A percentile compares a stretch with the other conserved stretches of the same genome.
phyloP scores from a whole-genome alignment of 768 basidiomycete species.

The Filobasidium floriforme region DNA sequence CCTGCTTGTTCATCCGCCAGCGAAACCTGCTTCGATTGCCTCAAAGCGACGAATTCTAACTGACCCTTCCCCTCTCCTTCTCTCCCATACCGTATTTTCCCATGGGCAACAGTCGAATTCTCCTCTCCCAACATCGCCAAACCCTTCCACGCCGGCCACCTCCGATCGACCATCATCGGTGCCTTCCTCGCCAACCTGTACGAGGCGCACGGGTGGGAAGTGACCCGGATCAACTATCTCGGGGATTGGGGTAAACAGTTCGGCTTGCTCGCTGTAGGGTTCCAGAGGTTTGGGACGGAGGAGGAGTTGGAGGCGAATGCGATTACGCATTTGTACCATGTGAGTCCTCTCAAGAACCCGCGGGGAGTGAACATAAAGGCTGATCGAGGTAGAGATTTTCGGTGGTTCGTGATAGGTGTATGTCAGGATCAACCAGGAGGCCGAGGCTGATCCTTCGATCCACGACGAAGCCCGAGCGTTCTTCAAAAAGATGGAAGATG shows the following conservation, averaged over 20 bases:
- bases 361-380: background rate
- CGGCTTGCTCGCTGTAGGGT: constrained; percentile 81
- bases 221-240: constrained; percentile 84
- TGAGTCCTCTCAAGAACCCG: constrained; percentile 18
- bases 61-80: background rate
- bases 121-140: constrained; percentile 97
- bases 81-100: no score
- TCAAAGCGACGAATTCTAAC: background rate
- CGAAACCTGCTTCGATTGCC: no score
- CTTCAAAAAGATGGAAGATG: constrained; percentile 94
- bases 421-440: constrained; percentile 76
- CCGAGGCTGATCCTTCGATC: constrained; percentile 45
- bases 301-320: constrained; percentile 76
- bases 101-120: constrained; percentile 60
- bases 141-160: constrained; percentile 93
- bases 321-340: constrained; percentile 86
- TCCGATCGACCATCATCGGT: constrained; percentile 98
- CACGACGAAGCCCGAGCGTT: constrained; percentile 68
- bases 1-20: no score
- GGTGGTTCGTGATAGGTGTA: constrained; percentile 59
- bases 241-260: constrained; percentile 99
- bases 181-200: constrained; percentile 85
- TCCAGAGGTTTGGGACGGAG: constrained; percentile 80
- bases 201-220: constrained; percentile 86
- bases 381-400: background rate